These are phyloP conservation scores for Penicillium verrucosum DNA, from an alignment of 2,329 filamentous ascomycete genomes.

Conservation along the genomic window DNA sequence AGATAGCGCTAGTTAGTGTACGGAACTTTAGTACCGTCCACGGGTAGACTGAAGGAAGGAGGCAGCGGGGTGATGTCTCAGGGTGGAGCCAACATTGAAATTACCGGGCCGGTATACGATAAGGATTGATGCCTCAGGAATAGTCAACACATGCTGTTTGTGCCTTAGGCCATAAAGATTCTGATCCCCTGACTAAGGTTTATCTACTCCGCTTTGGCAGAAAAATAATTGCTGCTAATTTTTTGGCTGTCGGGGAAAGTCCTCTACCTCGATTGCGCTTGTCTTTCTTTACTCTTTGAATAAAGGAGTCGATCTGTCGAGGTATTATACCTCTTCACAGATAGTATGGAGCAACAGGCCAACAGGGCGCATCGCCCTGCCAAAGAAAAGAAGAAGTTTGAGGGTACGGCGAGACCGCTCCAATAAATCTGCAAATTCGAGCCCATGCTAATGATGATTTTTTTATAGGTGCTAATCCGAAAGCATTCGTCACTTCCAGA, in stretches of 20 bases:
- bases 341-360: slow-evolving; percentile 72
- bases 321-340: slow-evolving; percentile 28
- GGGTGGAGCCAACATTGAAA: neutral
- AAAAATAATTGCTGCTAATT: slow-evolving; percentile 29
- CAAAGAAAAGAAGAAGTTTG: slow-evolving; percentile 81
- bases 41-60: neutral
- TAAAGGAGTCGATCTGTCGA: slow-evolving; percentile 21
- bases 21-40: neutral
- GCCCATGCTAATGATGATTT: slow-evolving; percentile 9
- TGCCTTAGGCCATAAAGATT: slow-evolving; percentile 9
- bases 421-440: slow-evolving; percentile 13
- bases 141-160: fast-evolving
- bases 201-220: slow-evolving; percentile 29
- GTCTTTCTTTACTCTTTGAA: slow-evolving; percentile 14
- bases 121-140: slow-evolving; percentile 18
- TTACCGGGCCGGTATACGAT: slow-evolving; percentile 10
- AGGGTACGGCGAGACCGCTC: slow-evolving; percentile 49
- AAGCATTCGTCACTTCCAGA: slow-evolving; percentile 81
- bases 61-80: neutral
- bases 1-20: neutral
- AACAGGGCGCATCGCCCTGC: slow-evolving; percentile 82
- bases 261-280: slow-evolving; percentile 13
- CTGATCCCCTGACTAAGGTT: slow-evolving; percentile 17
- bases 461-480: slow-evolving; percentile 69
- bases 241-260: slow-evolving; percentile 24